Evolutionary conservation across 1,284 basidiomycete species (phyloP).

Genomic region (Melampsora americana): DNA sequence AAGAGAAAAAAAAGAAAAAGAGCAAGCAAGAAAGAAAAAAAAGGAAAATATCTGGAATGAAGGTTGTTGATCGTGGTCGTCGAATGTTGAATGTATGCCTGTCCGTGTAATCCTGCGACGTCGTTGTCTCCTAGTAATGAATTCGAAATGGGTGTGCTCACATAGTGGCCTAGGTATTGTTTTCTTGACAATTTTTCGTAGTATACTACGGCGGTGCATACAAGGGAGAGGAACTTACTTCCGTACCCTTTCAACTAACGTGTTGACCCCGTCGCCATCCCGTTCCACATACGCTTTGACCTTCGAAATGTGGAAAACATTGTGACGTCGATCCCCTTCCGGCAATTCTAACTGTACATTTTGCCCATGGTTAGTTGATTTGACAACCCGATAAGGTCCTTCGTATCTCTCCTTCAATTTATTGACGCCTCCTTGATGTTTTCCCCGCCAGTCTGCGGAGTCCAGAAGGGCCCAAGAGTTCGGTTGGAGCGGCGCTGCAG

Average conservation of each 20-base stretch:
- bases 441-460: constrained; percentile 1
- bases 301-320: constrained; percentile 11
- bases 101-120: too few species aligned
- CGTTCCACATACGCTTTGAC: background rate
- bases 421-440: background rate
- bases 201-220: too few species aligned
- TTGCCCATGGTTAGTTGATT: background rate
- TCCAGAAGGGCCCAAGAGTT: background rate
- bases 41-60: too few species aligned
- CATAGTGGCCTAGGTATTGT: constrained; percentile 15
- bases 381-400: constrained; percentile 2
- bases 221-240: too few species aligned
- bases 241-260: too few species aligned
- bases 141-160: constrained; percentile 1
- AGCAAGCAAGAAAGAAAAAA: too few species aligned
- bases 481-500: background rate
- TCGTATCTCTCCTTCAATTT: background rate
- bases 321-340: background rate
- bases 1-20: too few species aligned
- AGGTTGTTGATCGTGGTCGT: too few species aligned
- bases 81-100: too few species aligned
- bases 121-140: too few species aligned
- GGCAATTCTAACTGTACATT: background rate
- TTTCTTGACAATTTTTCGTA: too few species aligned
- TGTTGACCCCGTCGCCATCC: too few species aligned